phyloP scores from a whole-genome alignment of 2,329 filamentous ascomycete species.

The Stenocarpella maydis region DNA sequence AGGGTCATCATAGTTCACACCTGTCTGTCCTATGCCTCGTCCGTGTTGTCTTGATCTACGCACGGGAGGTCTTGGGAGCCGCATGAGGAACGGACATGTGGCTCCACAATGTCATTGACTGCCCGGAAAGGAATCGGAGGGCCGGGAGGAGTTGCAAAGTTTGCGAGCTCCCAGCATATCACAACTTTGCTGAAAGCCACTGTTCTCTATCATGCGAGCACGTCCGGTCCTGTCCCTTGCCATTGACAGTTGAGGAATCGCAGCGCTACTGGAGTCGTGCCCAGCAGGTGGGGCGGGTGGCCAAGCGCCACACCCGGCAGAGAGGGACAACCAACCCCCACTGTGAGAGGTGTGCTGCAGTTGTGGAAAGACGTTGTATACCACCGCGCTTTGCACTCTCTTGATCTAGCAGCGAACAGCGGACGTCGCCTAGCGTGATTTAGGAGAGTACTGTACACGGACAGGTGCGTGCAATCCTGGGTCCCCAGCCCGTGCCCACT shows the following conservation, averaged over 20 bases:
- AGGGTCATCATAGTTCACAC: neutral
- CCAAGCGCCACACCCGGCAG: neutral
- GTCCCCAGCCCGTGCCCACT: constrained; percentile 18
- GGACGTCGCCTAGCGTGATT: constrained; percentile 22
- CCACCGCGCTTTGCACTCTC: neutral
- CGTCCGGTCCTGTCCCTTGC: neutral
- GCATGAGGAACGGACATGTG: constrained; percentile 3
- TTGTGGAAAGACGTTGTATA: neutral
- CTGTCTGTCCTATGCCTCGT: neutral
- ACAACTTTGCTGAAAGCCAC: neutral
- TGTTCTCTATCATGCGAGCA: neutral
- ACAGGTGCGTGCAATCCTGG: constrained; percentile 3
- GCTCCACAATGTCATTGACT: neutral
- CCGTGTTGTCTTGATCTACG: neutral
- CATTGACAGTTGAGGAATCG: neutral
- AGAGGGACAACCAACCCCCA: neutral
- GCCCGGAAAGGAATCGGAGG: neutral
- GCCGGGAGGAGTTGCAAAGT: neutral
- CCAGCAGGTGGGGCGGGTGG: neutral
- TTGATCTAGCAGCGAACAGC: neutral
- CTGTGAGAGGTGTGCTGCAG: neutral
- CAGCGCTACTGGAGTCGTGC: neutral
- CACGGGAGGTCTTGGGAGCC: neutral
- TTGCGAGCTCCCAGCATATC: neutral
- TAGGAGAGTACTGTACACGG: constrained; percentile 24